Evolutionary conservation across 805 yeast species (phyloP).

Genomic region (Cyberlindnera maritima): DNA sequence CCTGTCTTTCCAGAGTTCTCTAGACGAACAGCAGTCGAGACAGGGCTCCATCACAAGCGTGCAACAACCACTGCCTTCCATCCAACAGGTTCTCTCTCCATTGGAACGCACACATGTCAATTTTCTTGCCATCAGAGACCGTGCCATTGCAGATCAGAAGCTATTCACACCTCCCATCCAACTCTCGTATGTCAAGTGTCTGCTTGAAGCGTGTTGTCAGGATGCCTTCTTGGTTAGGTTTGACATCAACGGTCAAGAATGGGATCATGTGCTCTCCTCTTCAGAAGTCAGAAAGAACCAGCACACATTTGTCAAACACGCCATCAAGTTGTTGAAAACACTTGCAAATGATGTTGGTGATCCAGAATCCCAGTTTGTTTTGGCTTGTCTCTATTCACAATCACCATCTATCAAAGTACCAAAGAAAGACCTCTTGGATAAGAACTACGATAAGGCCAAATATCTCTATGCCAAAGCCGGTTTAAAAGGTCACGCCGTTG

Average conservation of each 20-base stretch:
- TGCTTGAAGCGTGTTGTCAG: constrained; percentile 2
- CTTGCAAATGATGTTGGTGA: constrained; percentile 47
- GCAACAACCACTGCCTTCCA: not conserved
- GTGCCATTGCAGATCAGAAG: not conserved
- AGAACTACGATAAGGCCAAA: constrained; percentile 60
- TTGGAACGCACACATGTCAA: constrained; percentile 6
- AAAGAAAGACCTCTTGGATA: constrained; percentile 46
- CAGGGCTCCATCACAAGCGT: constrained; percentile 1
- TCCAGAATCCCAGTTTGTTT: constrained; percentile 54
- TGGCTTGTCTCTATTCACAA: constrained; percentile 62
- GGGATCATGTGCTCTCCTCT: constrained; percentile 31
- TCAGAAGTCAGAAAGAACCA: constrained; percentile 50
- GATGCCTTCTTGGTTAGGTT: constrained; percentile 27
- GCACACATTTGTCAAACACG: constrained; percentile 52
- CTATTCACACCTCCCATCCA: constrained; percentile 4
- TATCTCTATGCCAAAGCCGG: constrained; percentile 61
- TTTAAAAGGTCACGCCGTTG: constrained; percentile 51
- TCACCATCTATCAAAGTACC: constrained; percentile 43
- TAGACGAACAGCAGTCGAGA: constrained; percentile 4
- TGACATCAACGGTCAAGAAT: constrained; percentile 47
- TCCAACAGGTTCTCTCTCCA: constrained; percentile 5
- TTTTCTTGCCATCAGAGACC: not conserved
- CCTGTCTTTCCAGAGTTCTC: constrained; percentile 9
- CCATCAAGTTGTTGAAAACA: constrained; percentile 58
- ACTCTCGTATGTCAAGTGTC: constrained; percentile 4